A percentile compares a stretch with the other conserved stretches of the same genome.
These are phyloP conservation scores for Lyophyllum atratum DNA, from an alignment of 768 basidiomycete genomes.

Conservation along the genomic window DNA sequence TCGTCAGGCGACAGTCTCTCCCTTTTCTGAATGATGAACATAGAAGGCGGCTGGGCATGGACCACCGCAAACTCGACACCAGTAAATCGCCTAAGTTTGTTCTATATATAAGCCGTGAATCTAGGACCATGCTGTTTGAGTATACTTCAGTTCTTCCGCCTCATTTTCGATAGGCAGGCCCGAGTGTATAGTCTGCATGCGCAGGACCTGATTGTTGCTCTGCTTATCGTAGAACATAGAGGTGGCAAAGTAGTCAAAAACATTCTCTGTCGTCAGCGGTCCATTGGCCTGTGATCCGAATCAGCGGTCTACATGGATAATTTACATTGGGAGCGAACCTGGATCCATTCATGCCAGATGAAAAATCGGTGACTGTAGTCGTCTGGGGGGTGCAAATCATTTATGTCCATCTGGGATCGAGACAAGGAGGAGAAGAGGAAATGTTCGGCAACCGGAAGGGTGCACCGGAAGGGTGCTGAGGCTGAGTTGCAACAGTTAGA, in stretches of 20 bases:
- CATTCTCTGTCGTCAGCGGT: constrained; percentile 73
- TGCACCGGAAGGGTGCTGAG: not conserved
- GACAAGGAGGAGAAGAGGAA: constrained; percentile 5
- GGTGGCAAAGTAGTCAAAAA: constrained; percentile 86
- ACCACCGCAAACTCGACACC: constrained; percentile 88
- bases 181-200: constrained; percentile 92
- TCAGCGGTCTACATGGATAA: constrained; percentile 5
- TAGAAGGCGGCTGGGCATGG: constrained; percentile 73
- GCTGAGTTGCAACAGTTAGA: not conserved
- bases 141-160: constrained; percentile 83
- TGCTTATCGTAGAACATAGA: constrained; percentile 96
- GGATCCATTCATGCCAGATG: constrained; percentile 91
- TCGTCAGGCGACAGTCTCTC: constrained; percentile 82
- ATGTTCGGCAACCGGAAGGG: not conserved
- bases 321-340: constrained; percentile 41
- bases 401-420: constrained; percentile 39
- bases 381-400: constrained; percentile 77
- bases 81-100: constrained; percentile 61
- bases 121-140: not conserved
- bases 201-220: constrained; percentile 88
- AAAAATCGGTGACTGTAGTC: constrained; percentile 84
- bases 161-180: constrained; percentile 78
- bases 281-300: constrained; percentile 65
- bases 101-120: constrained; percentile 2
- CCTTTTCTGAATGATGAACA: constrained; percentile 90